These are phyloP conservation scores for Arabidopsis lyrata DNA, from an alignment of 441 rosid genomes.

Conservation along the genomic window DNA sequence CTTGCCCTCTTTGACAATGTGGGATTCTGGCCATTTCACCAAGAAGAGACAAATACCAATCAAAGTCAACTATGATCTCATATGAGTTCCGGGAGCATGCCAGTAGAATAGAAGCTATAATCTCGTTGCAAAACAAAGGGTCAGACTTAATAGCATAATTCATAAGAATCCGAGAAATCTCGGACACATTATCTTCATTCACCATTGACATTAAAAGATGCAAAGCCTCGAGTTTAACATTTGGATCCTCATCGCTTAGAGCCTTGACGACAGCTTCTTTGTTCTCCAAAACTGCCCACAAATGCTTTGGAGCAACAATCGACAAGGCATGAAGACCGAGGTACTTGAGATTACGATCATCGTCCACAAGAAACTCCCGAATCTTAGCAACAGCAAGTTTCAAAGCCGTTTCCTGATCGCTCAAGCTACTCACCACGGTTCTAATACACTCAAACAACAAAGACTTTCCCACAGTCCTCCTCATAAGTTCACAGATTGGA, in stretches of 20 bases:
- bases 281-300: constrained; percentile 87
- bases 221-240: constrained; percentile 80
- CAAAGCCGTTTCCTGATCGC: constrained; percentile 86
- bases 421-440: constrained; percentile 79
- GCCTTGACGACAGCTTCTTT: constrained; percentile 87
- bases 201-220: constrained; percentile 86
- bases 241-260: constrained; percentile 81
- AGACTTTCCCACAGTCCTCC: constrained; percentile 83
- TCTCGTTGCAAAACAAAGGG: constrained; percentile 83
- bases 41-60: constrained; percentile 89
- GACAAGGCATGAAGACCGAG: constrained; percentile 86
- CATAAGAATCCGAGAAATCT: constrained; percentile 75
- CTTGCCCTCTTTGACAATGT: constrained; percentile 79
- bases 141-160: constrained; percentile 89
- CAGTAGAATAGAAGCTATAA: constrained; percentile 76
- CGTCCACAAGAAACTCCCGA: constrained; percentile 73
- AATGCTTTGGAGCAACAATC: constrained; percentile 65
- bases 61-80: constrained; percentile 81
- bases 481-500: constrained; percentile 86
- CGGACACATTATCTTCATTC: constrained; percentile 73
- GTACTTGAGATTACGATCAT: constrained; percentile 91
- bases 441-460: constrained; percentile 85
- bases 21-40: constrained; percentile 89
- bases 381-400: constrained; percentile 73
- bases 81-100: constrained; percentile 72